Base-by-base conservation (phyloP, 768 basidiomycete species). In the Tulasnella sp. region DNA sequence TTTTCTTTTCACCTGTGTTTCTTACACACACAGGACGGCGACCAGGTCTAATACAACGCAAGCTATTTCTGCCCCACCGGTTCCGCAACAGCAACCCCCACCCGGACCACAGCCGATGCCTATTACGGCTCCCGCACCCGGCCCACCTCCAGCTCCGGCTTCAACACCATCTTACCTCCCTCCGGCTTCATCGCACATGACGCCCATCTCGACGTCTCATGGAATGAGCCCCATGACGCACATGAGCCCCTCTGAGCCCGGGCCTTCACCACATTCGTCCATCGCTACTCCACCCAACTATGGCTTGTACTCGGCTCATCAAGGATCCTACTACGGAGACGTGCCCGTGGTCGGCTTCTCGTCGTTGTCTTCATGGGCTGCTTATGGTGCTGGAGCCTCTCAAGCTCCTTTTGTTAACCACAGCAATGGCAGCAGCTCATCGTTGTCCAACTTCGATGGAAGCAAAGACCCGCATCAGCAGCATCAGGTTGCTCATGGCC, bases 211-310 rank as follows among this genome's bases (percentile, higher is more conserved):
- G 58, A 49, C 45, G n/a, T 70, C 69, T 22, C 69, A 70, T 70
- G 69, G 58, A 3, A 72, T 76, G 75, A 76, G 75, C 75, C 75
- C 75, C 25, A 36, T 67, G 39, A 25, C 54, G n/a, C 52, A 49
- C 36, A 22, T 54, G 31, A 54, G 49, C 29, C 73, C 73, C 19
- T 58, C 45, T 8, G 64, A 68, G 37, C 64, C 75, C 15, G 75
- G 75, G 3, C 67, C 69, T 17, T 76, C 75, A 17, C 75, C 75
- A 2, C 75, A 76, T 69, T 76, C 75, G n/a, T 69, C 75, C 29
- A 71, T 76, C 39, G 75, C 75, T 29, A 45, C 75, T 12, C 75
- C 75, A 38, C 64, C 75, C 64, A 76, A 76, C 52, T 76, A 76
- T 34, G 64, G 40, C 2, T 19, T 76, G 15, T 71, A 76, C 69